phyloP scores from a whole-genome alignment of 2,329 filamentous ascomycete genomes.

The Colletotrichum cuscutae region DNA sequence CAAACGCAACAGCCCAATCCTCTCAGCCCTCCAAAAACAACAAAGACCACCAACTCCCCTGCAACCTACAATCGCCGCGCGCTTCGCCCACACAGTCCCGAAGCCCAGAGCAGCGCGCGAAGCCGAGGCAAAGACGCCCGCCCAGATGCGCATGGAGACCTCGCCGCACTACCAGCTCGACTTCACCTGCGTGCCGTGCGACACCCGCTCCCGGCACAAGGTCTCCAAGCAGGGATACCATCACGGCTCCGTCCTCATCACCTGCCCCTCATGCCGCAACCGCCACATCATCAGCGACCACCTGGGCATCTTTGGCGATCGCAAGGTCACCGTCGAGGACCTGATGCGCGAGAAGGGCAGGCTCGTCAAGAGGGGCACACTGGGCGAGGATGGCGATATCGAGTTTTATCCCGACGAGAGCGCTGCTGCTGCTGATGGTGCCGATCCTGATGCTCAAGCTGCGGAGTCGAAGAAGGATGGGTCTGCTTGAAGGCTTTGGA shows the following conservation, averaged over 20 bases:
- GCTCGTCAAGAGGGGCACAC: conserved; percentile 75
- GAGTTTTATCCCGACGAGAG: conserved; percentile 88
- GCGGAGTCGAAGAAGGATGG: conserved; percentile 1
- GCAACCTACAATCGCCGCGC: conserved; percentile 25
- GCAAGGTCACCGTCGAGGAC: conserved; percentile 78
- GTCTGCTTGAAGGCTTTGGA: neutral
- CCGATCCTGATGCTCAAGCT: conserved; percentile 3
- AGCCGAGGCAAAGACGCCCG: conserved; percentile 39
- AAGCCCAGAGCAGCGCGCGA: conserved; percentile 23
- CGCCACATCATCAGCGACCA: conserved; percentile 94
- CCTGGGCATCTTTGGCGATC: conserved; percentile 80
- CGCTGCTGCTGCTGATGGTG: neutral
- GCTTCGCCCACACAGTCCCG: conserved; percentile 42
- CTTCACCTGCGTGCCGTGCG: conserved; percentile 93
- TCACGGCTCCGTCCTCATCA: conserved; percentile 86
- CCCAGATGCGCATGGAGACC: conserved; percentile 39
- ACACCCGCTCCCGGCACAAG: conserved; percentile 80
- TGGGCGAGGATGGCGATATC: conserved; percentile 84
- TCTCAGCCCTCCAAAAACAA: conserved; percentile 5
- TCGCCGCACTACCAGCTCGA: conserved; percentile 85
- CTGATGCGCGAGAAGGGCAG: conserved; percentile 81
- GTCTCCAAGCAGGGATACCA: conserved; percentile 97
- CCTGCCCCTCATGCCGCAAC: conserved; percentile 86
- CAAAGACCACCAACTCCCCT: conserved; percentile 2
- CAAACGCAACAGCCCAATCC: conserved; percentile 1